Percentiles rank a stretch among this genome's conserved stretches.
Evolutionary conservation across 495 filamentous ascomycete genomes (phyloP).

Genomic region (Hypoxylon intermedium): DNA sequence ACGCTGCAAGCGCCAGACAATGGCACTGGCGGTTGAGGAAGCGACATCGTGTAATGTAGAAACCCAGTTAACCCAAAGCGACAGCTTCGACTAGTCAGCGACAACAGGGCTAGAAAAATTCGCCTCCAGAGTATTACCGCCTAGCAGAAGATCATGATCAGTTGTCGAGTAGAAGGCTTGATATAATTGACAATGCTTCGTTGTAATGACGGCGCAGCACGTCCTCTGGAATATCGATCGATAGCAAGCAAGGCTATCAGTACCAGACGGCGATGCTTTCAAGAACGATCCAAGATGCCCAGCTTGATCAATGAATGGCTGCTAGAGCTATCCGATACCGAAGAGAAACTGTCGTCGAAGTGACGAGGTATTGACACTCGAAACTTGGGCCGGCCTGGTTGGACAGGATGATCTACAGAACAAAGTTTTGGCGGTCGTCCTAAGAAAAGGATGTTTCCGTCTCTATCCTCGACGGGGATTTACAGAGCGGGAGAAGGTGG

Average conservation of each 20-base stretch:
- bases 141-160: slow-evolving; percentile 34
- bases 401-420: slow-evolving; percentile 40
- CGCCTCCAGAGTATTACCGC: slow-evolving; percentile 20
- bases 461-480: slow-evolving; percentile 12
- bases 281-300: slow-evolving; percentile 2
- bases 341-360: slow-evolving; percentile 12
- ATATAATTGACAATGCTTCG: slow-evolving; percentile 7
- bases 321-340: slow-evolving; percentile 10
- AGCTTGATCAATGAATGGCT: neutral
- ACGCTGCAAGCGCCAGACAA: slow-evolving; percentile 82
- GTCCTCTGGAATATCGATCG: slow-evolving; percentile 18
- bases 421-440: slow-evolving; percentile 37
- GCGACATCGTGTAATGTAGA: slow-evolving; percentile 57
- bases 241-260: slow-evolving; percentile 20
- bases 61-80: slow-evolving; percentile 16
- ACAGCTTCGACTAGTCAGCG: slow-evolving; percentile 14
- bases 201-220: slow-evolving; percentile 27
- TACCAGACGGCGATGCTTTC: slow-evolving; percentile 14
- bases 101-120: slow-evolving; percentile 20
- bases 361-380: slow-evolving; percentile 7
- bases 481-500: slow-evolving; percentile 21
- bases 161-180: slow-evolving; percentile 6
- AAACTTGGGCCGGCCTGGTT: slow-evolving; percentile 29
- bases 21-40: slow-evolving; percentile 68
- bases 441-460: slow-evolving; percentile 34